A percentile compares a stretch with the other conserved stretches of the same genome.
These are phyloP conservation scores for Monosporascus ibericus DNA, from an alignment of 2,329 filamentous ascomycete species.

Conservation along the genomic window DNA sequence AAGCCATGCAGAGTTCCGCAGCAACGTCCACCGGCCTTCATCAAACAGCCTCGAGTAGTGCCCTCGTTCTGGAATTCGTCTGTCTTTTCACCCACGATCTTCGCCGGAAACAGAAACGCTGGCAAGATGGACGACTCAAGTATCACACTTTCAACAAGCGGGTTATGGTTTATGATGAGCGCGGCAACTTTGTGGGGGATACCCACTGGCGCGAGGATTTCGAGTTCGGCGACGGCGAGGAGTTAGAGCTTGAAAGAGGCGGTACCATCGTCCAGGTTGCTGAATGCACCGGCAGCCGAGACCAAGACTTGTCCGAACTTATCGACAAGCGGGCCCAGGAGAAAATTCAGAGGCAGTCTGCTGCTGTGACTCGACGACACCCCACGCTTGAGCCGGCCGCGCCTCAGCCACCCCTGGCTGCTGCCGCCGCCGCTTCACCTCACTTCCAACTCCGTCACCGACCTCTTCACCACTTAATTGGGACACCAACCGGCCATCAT, in stretches of 20 bases:
- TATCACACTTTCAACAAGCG: conserved; percentile 89
- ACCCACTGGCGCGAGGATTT: conserved; percentile 69
- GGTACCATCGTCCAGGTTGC: conserved; percentile 74
- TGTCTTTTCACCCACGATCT: conserved; percentile 87
- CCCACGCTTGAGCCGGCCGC: conserved; percentile 18
- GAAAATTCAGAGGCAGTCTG: conserved; percentile 41
- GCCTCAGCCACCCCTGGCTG: conserved; percentile 11
- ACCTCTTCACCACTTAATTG: conserved; percentile 54
- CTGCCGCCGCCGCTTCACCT: conserved; percentile 11
- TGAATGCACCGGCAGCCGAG: conserved; percentile 63
- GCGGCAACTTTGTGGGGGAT: conserved; percentile 76
- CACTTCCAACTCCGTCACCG: conserved; percentile 36
- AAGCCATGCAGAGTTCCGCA: conserved; percentile 15
- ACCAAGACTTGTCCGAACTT: conserved; percentile 73
- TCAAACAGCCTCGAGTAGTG: conserved; percentile 27
- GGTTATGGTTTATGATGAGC: conserved; percentile 83
- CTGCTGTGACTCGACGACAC: conserved; percentile 33
- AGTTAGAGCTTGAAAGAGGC: conserved; percentile 70
- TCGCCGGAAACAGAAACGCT: conserved; percentile 80
- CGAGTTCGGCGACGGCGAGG: conserved; percentile 73
- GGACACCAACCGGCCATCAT: conserved; percentile 56
- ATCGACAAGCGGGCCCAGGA: conserved; percentile 63
- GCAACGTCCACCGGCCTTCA: conserved; percentile 10
- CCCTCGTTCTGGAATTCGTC: conserved; percentile 71
- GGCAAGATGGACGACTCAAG: conserved; percentile 86